phyloP scores from a whole-genome alignment of 805 yeast species.

The Ogataea trehaloabstinens region DNA sequence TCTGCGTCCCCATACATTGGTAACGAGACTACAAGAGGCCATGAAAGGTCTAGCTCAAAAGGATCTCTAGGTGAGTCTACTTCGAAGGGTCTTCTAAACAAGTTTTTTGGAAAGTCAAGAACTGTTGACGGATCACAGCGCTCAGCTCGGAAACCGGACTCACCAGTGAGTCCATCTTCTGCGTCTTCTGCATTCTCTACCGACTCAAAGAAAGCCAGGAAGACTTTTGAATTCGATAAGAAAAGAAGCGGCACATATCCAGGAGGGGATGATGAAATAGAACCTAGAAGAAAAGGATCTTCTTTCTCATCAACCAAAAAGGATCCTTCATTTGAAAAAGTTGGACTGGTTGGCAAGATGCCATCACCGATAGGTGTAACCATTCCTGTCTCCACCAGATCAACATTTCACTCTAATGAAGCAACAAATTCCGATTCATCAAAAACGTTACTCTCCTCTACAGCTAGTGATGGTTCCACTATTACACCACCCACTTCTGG shows the following conservation, averaged over 20 bases:
- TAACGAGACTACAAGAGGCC: slow-evolving; percentile 14
- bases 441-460: slow-evolving; percentile 2
- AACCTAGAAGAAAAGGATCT: slow-evolving; percentile 5
- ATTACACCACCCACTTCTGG: not conserved
- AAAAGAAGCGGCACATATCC: slow-evolving; percentile 16
- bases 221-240: slow-evolving; percentile 16
- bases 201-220: slow-evolving; percentile 12
- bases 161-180: slow-evolving; percentile 29
- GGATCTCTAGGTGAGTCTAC: slow-evolving; percentile 28
- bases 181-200: slow-evolving; percentile 10
- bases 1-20: slow-evolving; percentile 7
- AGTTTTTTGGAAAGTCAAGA: slow-evolving; percentile 29
- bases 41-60: slow-evolving; percentile 27
- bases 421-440: slow-evolving; percentile 8
- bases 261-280: slow-evolving; percentile 5
- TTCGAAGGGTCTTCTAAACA: slow-evolving; percentile 29
- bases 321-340: slow-evolving; percentile 29
- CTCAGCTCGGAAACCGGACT: slow-evolving; percentile 15
- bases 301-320: slow-evolving; percentile 8
- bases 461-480: not conserved
- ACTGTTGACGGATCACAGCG: slow-evolving; percentile 12
- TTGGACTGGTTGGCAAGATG: slow-evolving; percentile 34
- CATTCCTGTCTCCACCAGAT: slow-evolving; percentile 31
- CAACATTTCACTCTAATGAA: slow-evolving; percentile 21
- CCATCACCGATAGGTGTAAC: slow-evolving; percentile 35